Conservation (phyloP, 140 eudicot species). For the Erigeron philadelphicus region DNA sequence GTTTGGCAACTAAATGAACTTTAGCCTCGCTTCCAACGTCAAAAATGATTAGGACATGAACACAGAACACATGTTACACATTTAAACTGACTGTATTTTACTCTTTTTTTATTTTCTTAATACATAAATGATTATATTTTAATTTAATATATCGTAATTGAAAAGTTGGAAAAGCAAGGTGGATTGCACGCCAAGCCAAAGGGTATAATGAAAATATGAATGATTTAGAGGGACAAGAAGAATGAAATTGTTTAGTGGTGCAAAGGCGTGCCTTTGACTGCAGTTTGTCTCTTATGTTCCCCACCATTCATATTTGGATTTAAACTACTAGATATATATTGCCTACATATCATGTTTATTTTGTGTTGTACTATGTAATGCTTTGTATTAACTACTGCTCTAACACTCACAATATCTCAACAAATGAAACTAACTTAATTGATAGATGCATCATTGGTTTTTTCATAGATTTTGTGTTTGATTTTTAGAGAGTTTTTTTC, state of each 20-base stretch:
- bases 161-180: conserved; percentile 25
- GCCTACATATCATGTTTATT: too few relatives aligned
- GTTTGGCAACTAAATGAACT: too few relatives aligned
- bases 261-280: conserved; percentile 39
- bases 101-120: background rate
- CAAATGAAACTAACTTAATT: too few relatives aligned
- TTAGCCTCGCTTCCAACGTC: background rate
- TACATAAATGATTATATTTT: background rate
- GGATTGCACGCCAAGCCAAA: conserved; percentile 43
- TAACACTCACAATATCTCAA: too few relatives aligned
- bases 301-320: background rate
- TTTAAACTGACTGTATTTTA: background rate
- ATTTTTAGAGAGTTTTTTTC: too few relatives aligned
- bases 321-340: too few relatives aligned
- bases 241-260: conserved; percentile 17
- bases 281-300: conserved; percentile 22
- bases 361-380: too few relatives aligned
- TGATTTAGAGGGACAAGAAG: conserved; percentile 31
- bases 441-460: too few relatives aligned
- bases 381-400: too few relatives aligned
- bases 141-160: conserved; percentile 9
- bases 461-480: too few relatives aligned
- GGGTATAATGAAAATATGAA: conserved; percentile 24
- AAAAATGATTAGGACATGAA: conserved; percentile 6
- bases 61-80: background rate